phyloP scores from a whole-genome alignment of 768 basidiomycete species.

The Suillus decipiens region DNA sequence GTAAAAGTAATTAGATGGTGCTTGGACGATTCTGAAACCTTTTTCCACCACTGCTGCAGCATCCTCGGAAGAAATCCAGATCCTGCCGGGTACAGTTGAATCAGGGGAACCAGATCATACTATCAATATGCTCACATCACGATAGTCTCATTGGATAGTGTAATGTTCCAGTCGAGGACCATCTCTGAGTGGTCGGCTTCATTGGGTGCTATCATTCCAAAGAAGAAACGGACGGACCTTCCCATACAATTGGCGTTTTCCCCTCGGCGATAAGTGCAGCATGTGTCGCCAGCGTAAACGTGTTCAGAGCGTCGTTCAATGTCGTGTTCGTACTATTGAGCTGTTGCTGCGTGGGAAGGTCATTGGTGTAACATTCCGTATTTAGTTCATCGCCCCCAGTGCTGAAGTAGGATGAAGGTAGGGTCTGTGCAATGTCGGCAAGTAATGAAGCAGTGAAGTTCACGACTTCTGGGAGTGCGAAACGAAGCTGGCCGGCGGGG shows the following conservation, averaged over 20 bases:
- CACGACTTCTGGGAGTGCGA: constrained; percentile 60
- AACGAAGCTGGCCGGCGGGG: constrained; percentile 80
- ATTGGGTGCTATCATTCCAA: not conserved
- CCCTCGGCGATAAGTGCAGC: constrained; percentile 50
- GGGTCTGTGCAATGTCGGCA: constrained; percentile 47
- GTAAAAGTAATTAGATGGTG: constrained; percentile 56
- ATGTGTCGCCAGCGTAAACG: constrained; percentile 65
- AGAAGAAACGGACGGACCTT: constrained; percentile 43
- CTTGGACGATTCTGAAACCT: constrained; percentile 48
- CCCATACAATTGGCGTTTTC: constrained; percentile 84
- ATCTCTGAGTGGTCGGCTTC: constrained; percentile 39
- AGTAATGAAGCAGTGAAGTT: constrained; percentile 61
- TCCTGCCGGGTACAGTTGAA: constrained; percentile 24
- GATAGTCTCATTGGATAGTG: constrained; percentile 42
- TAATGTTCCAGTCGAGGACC: constrained; percentile 41
- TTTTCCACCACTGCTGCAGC: constrained; percentile 39
- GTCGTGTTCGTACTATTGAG: constrained; percentile 53
- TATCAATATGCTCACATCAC: constrained; percentile 34
- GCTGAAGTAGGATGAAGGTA: constrained; percentile 65
- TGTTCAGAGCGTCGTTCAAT: constrained; percentile 61
- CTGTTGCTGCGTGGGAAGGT: constrained; percentile 56
- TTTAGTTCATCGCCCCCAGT: constrained; percentile 88
- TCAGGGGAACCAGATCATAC: not conserved
- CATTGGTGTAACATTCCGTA: constrained; percentile 61
- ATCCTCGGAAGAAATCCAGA: constrained; percentile 49